Percentiles rank a stretch among this genome's conserved stretches.
These are phyloP conservation scores for Leccinum barrowsii DNA, from an alignment of 768 basidiomycete genomes.

Conservation along the genomic window DNA sequence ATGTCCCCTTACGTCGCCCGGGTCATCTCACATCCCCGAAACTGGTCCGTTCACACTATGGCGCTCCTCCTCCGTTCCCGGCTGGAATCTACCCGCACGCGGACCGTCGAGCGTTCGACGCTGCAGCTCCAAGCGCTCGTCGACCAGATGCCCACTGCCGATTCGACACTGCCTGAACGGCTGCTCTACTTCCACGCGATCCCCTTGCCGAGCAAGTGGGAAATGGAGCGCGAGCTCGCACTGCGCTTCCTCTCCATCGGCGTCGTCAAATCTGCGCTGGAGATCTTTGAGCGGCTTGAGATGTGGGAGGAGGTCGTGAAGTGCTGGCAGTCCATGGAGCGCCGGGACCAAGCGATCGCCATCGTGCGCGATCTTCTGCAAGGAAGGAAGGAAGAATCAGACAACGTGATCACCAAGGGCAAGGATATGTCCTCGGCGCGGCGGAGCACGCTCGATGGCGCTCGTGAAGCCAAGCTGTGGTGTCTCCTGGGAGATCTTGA, in stretches of 20 bases:
- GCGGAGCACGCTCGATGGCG: constrained; percentile 50
- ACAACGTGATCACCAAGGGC: constrained; percentile 59
- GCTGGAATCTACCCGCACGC: constrained; percentile 81
- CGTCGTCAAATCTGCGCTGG: constrained; percentile 84
- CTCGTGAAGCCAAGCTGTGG: constrained; percentile 88
- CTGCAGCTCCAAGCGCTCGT: constrained; percentile 93
- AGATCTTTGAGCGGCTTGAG: constrained; percentile 90
- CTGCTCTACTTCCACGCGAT: constrained; percentile 78
- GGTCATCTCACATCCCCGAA: constrained; percentile 83
- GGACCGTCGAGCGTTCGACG: constrained; percentile 90
- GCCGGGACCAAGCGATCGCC: constrained; percentile 68
- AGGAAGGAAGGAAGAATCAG: constrained; percentile 81
- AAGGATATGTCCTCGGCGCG: constrained; percentile 46
- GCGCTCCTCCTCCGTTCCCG: constrained; percentile 91
- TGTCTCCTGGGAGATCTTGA: constrained; percentile 94
- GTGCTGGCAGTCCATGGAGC: constrained; percentile 82
- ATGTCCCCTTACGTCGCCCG: constrained; percentile 91
- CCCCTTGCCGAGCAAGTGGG: constrained; percentile 87
- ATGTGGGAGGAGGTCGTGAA: constrained; percentile 98
- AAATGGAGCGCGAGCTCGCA: constrained; percentile 89
- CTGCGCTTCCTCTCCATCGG: constrained; percentile 79
- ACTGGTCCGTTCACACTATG: constrained; percentile 98
- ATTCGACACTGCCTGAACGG: constrained; percentile 70
- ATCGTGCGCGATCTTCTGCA: constrained; percentile 85
- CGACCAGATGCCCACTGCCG: constrained; percentile 92